Base-by-base conservation (phyloP, 768 basidiomycete genomes). In the Collybia nuda region DNA sequence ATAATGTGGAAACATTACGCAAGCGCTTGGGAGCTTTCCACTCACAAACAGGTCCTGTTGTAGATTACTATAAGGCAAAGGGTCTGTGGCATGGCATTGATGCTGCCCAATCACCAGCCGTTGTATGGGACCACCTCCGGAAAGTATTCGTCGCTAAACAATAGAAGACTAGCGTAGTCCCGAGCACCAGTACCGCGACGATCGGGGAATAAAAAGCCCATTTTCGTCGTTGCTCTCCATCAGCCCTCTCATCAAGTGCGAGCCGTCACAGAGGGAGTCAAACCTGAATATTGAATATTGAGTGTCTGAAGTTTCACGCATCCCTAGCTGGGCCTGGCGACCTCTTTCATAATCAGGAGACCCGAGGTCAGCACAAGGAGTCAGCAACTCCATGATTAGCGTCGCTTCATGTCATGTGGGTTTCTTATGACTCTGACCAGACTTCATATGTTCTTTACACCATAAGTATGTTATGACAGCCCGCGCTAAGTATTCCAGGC, bases 21-120 rank as follows among this genome's bases (percentile, higher is more conserved):
- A 97, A 94, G 72, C 89, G 97, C 37, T 78, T 99, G 50, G 59
- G 68, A 2, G 83, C 90, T n/a, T 98, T 87, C 78, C 97, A 99
- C 76, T 68, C 78, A 28, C 94, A 97, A 72, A 99, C 97, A 12
- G 90, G 89, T 2, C 96, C 97, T 23, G 97, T 99, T 24, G 88
- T 93, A 14, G 93, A 92, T 40, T 98, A 97, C 77, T 99, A 99
- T 82, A 93, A 88, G 74, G 76, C 77, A 53, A 89, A 93, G 65
- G 87, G 90, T 32, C 79, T 98, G 43, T 98, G 94, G 95, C 76
- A 79, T 38, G 87, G 86, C 21, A 78, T 99, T 52, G 97, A 99
- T 62, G 97, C 93, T 46, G 90, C 96, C 14, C 97, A 98, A 75
- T 83, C 88, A 15, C 97, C 97, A 1, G 79, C 76, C 45, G 79